Evolutionary conservation across 768 basidiomycete species (phyloP), one percentile per base, ranked within the genome.

Genomic region (Lanmaoa pseudosensibilis): DNA sequence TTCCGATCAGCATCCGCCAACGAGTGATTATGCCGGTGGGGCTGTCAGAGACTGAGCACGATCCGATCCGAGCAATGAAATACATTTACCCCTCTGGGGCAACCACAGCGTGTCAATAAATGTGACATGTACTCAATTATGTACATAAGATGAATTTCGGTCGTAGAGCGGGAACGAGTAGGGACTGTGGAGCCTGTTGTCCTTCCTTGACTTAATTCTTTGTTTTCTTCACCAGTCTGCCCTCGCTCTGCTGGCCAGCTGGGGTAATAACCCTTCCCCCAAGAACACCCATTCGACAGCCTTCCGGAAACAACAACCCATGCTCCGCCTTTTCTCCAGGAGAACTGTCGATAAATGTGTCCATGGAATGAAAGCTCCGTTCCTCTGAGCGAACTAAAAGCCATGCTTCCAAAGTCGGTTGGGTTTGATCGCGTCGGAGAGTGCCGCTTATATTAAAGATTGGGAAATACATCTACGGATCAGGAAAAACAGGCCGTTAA

Each of bases 1-100:
- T 67, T 67, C 66, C 54, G 66, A 69, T 59, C 57, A 43, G 59
- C 56, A 69, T 67, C 66, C 67, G 57, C 66, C 58, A 56, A 46
- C n/a, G 39, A 54, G 40, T 34, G 55, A 37, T 43, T 32, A 25
- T 55, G 27, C 27, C 21, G 52, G 34, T 37, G 48, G 46, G 54
- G 51, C 48, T 16, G 53, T 55, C 41, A 57, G 30, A 21, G 45
- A 16, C 25, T 25, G 36, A 44, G 50, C 21, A 54, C 40, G 38
- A 45, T 18, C 50, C 53, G n/a, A 45, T 44, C 46, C 55, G 50
- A 58, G 59, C 50, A 61, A 64, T 45, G 30, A 56, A 51, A 50
- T 47, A 27, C 27, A 27, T 27, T 23, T 49, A 57, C 55, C 43
- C 15, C 48, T 50, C 48, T 50, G 46, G 40, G 27, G 38, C 6